Evolutionary conservation across 2,329 filamentous ascomycete species (phyloP).

Genomic region (Talaromyces islandicus): DNA sequence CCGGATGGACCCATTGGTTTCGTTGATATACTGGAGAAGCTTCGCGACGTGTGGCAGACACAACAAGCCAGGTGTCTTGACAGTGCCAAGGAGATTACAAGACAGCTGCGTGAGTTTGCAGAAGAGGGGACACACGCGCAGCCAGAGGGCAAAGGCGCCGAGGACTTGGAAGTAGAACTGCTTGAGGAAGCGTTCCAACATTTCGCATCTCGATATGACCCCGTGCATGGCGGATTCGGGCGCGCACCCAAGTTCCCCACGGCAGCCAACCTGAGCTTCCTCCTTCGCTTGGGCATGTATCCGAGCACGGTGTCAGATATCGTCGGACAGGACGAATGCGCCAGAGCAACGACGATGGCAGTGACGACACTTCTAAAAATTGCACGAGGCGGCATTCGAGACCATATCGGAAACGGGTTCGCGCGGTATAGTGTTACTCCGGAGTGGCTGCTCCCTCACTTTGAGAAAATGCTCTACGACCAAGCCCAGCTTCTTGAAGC

Average conservation of each 20-base stretch:
- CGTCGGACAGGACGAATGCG: conserved; percentile 75
- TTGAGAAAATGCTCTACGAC: conserved; percentile 95
- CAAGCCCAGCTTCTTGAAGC: conserved; percentile 79
- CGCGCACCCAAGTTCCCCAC: conserved; percentile 82
- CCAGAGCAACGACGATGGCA: conserved; percentile 70
- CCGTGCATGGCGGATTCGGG: conserved; percentile 72
- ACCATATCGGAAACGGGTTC: conserved; percentile 72
- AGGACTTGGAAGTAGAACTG: conserved; percentile 79
- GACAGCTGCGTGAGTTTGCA: conserved; percentile 78
- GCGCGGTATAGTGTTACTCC: conserved; percentile 81
- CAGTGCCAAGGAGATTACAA: conserved; percentile 75
- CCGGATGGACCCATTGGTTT: conserved; percentile 65
- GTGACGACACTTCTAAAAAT: conserved; percentile 75
- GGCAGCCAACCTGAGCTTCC: conserved; percentile 74
- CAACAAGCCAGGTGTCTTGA: conserved; percentile 77
- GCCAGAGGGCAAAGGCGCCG: conserved; percentile 43
- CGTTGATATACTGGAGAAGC: conserved; percentile 73
- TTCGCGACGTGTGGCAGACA: conserved; percentile 68
- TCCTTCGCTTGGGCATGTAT: conserved; percentile 68
- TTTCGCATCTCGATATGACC: conserved; percentile 75
- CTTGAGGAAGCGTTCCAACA: conserved; percentile 83
- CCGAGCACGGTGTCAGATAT: conserved; percentile 71
- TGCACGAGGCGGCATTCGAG: conserved; percentile 64
- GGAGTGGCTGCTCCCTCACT: conserved; percentile 92
- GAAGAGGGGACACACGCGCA: conserved; percentile 67